Base-by-base conservation (phyloP, 2,329 filamentous ascomycete species). In the Rachicladosporium sp. region DNA sequence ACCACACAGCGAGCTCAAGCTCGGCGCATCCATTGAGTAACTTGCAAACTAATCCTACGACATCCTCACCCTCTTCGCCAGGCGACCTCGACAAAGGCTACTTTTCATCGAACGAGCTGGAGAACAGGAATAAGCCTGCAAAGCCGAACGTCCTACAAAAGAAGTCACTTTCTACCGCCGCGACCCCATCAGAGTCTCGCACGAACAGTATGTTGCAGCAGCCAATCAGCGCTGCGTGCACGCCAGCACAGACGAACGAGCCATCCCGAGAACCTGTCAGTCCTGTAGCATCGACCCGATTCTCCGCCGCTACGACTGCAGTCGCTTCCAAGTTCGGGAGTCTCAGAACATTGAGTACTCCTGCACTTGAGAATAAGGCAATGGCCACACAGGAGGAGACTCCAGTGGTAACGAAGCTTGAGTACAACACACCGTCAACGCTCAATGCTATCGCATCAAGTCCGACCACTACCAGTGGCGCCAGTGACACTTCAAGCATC, bases 21-120 rank as follows among this genome's bases (percentile, higher is more conserved):
- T 19, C 15, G 15, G 15, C 15, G 15, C 15, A 19, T 19, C 15
- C 15, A 19, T 19, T 19, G 15, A 19, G 15, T 5, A 19, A 19
- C 15, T 19, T 19, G 15, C 15, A 19, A 19, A 19, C 15, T 19
- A 19, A 19, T 19, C 15, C 15, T 19, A 19, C 15, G 15, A 19
- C 15, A 19, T 19, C 15, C 15, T 19, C 15, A 19, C 15, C 15
- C 15, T 45, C 54, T 27, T 57, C 54, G 15, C 54, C 62, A 35
- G 60, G 63, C 41, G 83, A 93, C 44, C 60, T 85, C 10, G 91
- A 96, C 53, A 76, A 86, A 29, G 89, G 88, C 15, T 96, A 96
- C 60, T 94, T 95, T 56, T 95, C 89, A 6, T 86, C 88, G 3
- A 82, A 82, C 10, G 89, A 96, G 53, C 69, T 78, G 8, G 87